Conservation (phyloP, 441 rosid genomes). For the Erodium chrysanthum region DNA sequence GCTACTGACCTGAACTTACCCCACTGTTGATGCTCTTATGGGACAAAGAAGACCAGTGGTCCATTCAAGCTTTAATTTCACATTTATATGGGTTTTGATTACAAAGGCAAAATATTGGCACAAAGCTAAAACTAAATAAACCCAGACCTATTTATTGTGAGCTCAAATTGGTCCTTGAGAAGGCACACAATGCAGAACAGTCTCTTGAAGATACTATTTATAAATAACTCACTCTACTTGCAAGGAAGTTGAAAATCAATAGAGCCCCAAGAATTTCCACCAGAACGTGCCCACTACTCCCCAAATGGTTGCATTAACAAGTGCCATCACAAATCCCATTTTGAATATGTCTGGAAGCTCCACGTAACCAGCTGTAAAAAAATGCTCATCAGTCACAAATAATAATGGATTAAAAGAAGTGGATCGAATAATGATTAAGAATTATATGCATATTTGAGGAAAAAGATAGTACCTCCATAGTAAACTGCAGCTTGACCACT, state of each 20-base stretch:
- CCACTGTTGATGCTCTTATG: too few relatives aligned
- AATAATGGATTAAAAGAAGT: neutral
- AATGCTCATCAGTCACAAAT: slow-evolving; percentile 14
- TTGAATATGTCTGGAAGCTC: slow-evolving; percentile 82
- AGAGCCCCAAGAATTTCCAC: slow-evolving; percentile 96
- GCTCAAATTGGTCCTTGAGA: neutral
- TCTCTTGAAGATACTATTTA: too few relatives aligned
- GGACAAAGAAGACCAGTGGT: too few relatives aligned
- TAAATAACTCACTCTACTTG: slow-evolving; percentile 9
- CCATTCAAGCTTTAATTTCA: too few relatives aligned
- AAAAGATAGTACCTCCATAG: slow-evolving; percentile 56
- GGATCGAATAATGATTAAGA: neutral
- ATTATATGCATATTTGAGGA: neutral
- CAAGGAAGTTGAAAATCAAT: slow-evolving; percentile 28
- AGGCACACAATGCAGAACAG: neutral
- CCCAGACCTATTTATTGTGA: too few relatives aligned
- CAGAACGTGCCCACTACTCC: slow-evolving; percentile 72
- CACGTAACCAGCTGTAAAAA: slow-evolving; percentile 64
- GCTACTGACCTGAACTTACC: too few relatives aligned
- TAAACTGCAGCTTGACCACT: slow-evolving; percentile 97
- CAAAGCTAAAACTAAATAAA: too few relatives aligned
- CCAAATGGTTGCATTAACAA: slow-evolving; percentile 62
- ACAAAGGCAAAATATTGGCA: neutral
- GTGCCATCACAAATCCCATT: slow-evolving; percentile 68
- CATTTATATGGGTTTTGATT: too few relatives aligned